Base-by-base conservation (phyloP, 345 rosid species). In the Gossypium thurberi region DNA sequence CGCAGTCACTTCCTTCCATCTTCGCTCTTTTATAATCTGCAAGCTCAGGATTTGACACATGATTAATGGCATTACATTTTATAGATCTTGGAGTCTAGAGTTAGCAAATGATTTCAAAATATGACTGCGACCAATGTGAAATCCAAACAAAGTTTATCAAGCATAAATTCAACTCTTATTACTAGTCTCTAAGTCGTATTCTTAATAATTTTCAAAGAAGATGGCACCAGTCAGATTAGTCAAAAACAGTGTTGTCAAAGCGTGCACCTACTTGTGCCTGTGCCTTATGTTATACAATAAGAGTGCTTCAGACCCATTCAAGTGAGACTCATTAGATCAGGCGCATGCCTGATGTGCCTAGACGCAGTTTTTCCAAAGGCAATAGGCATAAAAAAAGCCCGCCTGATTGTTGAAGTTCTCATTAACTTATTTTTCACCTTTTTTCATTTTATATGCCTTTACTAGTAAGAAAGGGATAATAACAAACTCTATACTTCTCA, bases 1-100 rank as follows among this genome's bases (percentile, higher is more conserved):
- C 28, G 98, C 89, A 60, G 97, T 95, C 48, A 95, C 94, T 77
- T 95, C 99, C 74, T 91, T 95, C 99, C 99, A 95, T 83, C 89
- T 87, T 78, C 84, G 85, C 82, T 93, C 97, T 79, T 84, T 81
- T 65, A 91, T 78, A 72, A 91, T 81, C 99, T 95, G 84, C 72
- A 66, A 18, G 43, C 42, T 70, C 77, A 61, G 57, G 60, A 80
- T 33, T 68, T 10, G 62, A 56, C 50, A 74, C 46, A 73, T 17
- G 43, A 70, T 64, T 9, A 71, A 40, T 33, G 12, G 12, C 28
- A 26, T 21, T 40, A 14, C 71, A 70, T 15, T 43, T 6, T 3
- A 28, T 61, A 61, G 6, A 65, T 65, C 33, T 4, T 51, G 2
- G 21, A 43, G 15, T 43, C 52, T 13, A 20, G 6, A 65, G 21